Base-by-base conservation (phyloP, 2,329 filamentous ascomycete genomes). In the Cladophialophora bantiana region DNA sequence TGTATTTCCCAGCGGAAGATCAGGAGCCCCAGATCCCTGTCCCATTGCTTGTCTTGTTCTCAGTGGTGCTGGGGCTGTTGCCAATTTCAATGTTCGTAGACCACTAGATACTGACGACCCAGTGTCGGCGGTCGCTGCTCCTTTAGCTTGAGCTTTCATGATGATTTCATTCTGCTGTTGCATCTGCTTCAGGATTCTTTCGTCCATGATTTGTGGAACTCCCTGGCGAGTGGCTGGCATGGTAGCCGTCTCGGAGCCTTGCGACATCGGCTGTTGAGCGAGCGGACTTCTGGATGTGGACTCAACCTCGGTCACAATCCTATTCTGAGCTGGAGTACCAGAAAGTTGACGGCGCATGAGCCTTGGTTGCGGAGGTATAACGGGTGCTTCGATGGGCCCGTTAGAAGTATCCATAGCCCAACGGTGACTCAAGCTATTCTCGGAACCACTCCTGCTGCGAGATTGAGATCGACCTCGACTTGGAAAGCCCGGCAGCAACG, bases 101-200 rank as follows among this genome's bases (percentile, higher is more conserved):
- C 48, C 59, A 20, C 15, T 38, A 10, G 12, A n/a, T 20, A 15
- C 13, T 1, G 59, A 9, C 10, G 18, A n/a, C 15, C 12, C 35
- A 7, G 34, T 34, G 7, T 13, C 15, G 13, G 35, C 20, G 7
- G 9, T 9, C 2, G 10, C 12, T 0, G 12, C 45, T 12, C 34
- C 34, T n/a, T 52, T 40, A n/a, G n/a, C 13, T 38, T 65, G 56
- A 10, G 48, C 55, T 35, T 42, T 35, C 56, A 65, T 52, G 9
- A 54, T 38, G 13, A 55, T 53, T 5, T 65, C 62, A 32, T 65
- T 65, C 36, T 65, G 62, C 48, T 59, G 62, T 42, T 60, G 62
- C 62, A 60, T 65, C 53, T 65, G 54, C 42, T 32, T 48, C 12
- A 65, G 31, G 13, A 65, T 42, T 35, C 26, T 32, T 20, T 60